Conservation (phyloP, 345 rosid genomes). For the Zanthoxylum bungeanum region DNA sequence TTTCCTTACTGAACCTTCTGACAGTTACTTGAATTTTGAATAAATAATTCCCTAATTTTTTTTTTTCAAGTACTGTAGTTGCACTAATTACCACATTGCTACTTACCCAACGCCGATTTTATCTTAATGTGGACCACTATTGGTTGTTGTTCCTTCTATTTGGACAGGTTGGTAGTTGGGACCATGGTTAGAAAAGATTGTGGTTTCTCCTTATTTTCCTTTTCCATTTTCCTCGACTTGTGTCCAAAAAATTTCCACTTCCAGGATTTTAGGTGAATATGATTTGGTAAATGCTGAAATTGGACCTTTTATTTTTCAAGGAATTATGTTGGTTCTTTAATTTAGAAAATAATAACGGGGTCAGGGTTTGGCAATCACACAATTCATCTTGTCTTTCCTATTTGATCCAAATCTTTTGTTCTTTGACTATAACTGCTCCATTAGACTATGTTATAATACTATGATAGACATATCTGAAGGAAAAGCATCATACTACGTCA, state of each 20-base stretch:
- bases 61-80: neutral
- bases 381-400: neutral
- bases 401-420: neutral
- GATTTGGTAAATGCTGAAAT: neutral
- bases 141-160: neutral
- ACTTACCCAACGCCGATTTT: neutral
- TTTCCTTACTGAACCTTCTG: constrained; percentile 2
- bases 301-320: neutral
- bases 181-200: constrained; percentile 4
- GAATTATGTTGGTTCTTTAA: neutral
- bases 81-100: neutral
- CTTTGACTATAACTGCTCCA: neutral
- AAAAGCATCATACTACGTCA: neutral
- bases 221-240: neutral
- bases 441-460: neutral
- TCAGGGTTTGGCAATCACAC: neutral
- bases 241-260: neutral
- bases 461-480: neutral
- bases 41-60: constrained; percentile 1
- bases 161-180: neutral
- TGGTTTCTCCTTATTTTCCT: neutral
- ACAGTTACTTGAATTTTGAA: neutral
- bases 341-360: neutral
- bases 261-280: neutral
- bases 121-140: constrained; percentile 9